A percentile compares a stretch with the other conserved stretches of the same genome.
Conservation (phyloP, 805 yeast species). For the Kurtzmaniella fragi region DNA sequence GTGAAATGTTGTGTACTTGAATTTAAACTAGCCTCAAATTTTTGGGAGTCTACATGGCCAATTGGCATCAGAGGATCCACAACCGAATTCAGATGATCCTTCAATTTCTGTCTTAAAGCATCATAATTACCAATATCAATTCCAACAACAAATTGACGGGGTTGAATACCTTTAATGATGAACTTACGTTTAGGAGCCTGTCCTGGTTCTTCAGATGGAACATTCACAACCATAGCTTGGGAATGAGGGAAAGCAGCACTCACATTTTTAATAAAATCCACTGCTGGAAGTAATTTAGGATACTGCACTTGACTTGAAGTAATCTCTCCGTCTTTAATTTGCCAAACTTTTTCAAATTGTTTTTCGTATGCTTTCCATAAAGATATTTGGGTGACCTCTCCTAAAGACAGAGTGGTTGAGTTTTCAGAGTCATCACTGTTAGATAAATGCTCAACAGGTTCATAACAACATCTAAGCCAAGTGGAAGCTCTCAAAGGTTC, state of each 20-base stretch:
- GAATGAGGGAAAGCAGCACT: slow-evolving; percentile 83
- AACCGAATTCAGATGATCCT: background rate
- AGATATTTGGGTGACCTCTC: slow-evolving; percentile 92
- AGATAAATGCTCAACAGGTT: slow-evolving; percentile 45
- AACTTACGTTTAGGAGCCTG: slow-evolving; percentile 63
- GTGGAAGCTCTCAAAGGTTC: slow-evolving; percentile 91
- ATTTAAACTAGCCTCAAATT: slow-evolving; percentile 24
- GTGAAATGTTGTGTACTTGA: slow-evolving; percentile 15
- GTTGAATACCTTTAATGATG: slow-evolving; percentile 91
- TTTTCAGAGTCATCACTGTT: slow-evolving; percentile 7
- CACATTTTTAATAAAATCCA: slow-evolving; percentile 93
- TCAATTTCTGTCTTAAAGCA: slow-evolving; percentile 24
- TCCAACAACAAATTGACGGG: slow-evolving; percentile 58
- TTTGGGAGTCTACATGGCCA: slow-evolving; percentile 32
- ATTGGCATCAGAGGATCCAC: slow-evolving; percentile 18
- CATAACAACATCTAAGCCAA: slow-evolving; percentile 92
- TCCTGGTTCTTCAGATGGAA: slow-evolving; percentile 40
- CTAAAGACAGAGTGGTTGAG: slow-evolving; percentile 23
- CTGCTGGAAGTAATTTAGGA: slow-evolving; percentile 73
- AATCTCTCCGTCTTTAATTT: slow-evolving; percentile 16
- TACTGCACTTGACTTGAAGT: slow-evolving; percentile 15
- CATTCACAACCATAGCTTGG: slow-evolving; percentile 85
- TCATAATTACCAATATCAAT: slow-evolving; percentile 41
- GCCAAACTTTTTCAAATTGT: slow-evolving; percentile 67
- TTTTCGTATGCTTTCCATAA: slow-evolving; percentile 93